These are phyloP conservation scores for Globisporangium spinosum DNA, from an alignment of 352 stramenopile species.

Conservation along the genomic window DNA sequence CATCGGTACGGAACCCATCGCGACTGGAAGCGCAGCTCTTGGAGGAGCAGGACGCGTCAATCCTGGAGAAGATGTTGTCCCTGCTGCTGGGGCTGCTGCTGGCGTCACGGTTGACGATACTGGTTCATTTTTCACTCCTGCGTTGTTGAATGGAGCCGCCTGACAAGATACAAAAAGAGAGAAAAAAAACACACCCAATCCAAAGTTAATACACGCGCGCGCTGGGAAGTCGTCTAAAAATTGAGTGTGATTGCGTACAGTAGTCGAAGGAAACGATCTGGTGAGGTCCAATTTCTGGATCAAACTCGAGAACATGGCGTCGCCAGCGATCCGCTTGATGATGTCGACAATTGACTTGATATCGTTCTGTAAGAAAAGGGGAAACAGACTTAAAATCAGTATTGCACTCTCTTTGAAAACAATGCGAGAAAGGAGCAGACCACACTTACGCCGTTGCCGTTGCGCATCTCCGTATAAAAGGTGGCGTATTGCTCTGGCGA, in stretches of 20 bases:
- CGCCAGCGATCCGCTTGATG: conserved; percentile 81
- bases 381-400: neutral
- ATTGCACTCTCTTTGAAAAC: neutral
- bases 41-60: neutral
- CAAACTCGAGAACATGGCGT: conserved; percentile 75
- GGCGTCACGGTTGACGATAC: neutral
- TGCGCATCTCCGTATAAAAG: conserved; percentile 80
- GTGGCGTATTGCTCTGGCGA: conserved; percentile 77
- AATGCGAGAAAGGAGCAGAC: neutral
- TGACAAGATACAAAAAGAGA: neutral
- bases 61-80: conserved; percentile 9
- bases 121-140: conserved; percentile 36
- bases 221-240: neutral
- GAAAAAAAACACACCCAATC: neutral
- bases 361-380: conserved; percentile 46
- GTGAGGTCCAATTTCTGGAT: conserved; percentile 85
- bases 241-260: conserved; percentile 14
- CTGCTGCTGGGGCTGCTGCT: neutral
- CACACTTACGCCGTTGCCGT: conserved; percentile 58
- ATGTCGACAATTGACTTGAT: conserved; percentile 87
- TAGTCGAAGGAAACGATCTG: conserved; percentile 42
- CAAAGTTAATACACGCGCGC: neutral
- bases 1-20: conserved; percentile 4
- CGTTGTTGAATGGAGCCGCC: conserved; percentile 3
- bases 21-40: neutral